Evolutionary conservation across 306 rosid species (phyloP), one percentile per base, ranked within the genome.

Genomic region (Cucurbita moschata): DNA sequence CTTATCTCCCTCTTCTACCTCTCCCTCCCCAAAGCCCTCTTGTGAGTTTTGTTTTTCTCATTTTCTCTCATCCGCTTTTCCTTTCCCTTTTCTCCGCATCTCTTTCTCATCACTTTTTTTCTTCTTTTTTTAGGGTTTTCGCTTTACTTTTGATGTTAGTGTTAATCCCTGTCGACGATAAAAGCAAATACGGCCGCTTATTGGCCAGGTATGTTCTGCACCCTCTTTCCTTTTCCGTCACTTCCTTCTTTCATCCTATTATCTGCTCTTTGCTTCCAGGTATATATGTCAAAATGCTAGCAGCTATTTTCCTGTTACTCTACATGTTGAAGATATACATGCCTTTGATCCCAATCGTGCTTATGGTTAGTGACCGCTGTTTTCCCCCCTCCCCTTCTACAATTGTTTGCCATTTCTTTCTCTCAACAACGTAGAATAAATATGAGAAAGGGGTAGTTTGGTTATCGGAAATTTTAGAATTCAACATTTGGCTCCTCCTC

Each of bases 311-410:
- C 98, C 98, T 6, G 75, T 90, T 57, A 87, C 86, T 72, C 79
- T 90, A 79, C 86, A 87, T 71, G 94, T 89, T 6, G 96, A 93
- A 80, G 92, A 93, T 76, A 86, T 90, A 13, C 69, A 86, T n/a
- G 84, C 84, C 78, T 93, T 93, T 61, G 82, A 83, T 83, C 86
- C 97, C 53, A 77, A 85, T 82, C 90, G 92, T 21, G 78, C 92
- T 76, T 93, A 93, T 82, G 96, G 98, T 88, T 59, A 60, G 77
- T 74, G 35, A 21, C 79, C 62, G 86, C 67, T 30, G 42, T 14
- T 60, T 60, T 23, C 37, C 14, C 14, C 14, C 18, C 5, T 50
- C 54, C 54, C 54, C 1, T 50, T 50, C 54, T 50, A 50, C 54
- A 50, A 50, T 50, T 50, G 54, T 50, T 50, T n/a, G 54, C 2